phyloP scores from a whole-genome alignment of 78 protist genomes.

The slime mould (Dictyostelium discoideum) region DNA sequence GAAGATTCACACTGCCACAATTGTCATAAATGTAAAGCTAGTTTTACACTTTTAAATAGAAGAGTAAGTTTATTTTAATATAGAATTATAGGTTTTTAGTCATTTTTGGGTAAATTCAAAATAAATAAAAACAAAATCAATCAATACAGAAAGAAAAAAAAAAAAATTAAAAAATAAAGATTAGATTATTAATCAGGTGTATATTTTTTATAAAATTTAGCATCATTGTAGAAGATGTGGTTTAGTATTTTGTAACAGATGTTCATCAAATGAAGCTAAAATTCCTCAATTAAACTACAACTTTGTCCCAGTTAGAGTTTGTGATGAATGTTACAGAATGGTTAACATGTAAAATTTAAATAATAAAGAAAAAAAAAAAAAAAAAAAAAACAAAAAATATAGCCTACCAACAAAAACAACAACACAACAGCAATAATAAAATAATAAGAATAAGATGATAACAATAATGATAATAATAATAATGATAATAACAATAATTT shows the following conservation, averaged over 20 bases:
- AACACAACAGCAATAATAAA: neutral
- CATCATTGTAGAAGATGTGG: slow-evolving; percentile 81
- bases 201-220: neutral
- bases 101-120: neutral
- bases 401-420: neutral
- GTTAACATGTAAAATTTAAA: slow-evolving; percentile 20
- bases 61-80: slow-evolving; percentile 25
- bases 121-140: neutral
- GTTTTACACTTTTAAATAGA: slow-evolving; percentile 60
- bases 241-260: slow-evolving; percentile 65
- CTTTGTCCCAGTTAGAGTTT: slow-evolving; percentile 67
- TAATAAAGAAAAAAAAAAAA: neutral
- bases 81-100: neutral
- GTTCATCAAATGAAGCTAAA: slow-evolving; percentile 59
- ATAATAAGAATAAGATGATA: neutral
- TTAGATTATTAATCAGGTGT: neutral
- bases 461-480: neutral
- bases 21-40: slow-evolving; percentile 29
- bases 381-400: neutral
- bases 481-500: neutral
- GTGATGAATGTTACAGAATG: slow-evolving; percentile 69
- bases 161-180: too few relatives aligned
- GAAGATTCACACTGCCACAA: slow-evolving; percentile 18
- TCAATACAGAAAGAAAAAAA: neutral
- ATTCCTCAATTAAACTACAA: slow-evolving; percentile 71